Base-by-base conservation (phyloP, 2,329 filamentous ascomycete genomes). In the Lachnellula suecica region DNA sequence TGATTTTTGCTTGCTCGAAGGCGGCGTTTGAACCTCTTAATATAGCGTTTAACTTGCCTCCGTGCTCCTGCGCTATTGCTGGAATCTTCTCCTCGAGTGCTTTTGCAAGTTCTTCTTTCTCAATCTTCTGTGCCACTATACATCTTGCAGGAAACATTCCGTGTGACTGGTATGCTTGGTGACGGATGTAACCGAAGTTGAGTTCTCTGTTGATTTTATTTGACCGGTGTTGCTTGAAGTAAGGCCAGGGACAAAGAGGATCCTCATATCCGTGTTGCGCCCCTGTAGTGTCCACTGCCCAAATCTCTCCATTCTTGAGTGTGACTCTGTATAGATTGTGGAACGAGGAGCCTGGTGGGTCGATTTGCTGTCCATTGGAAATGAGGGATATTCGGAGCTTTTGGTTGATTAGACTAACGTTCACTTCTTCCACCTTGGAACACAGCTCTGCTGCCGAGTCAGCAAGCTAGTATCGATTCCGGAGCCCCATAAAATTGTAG, bases 21-120 rank as follows among this genome's bases (percentile, higher is more conserved):
- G 43, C 43, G 19, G 43, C 43, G 19, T 45, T 15, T 15, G 43
- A 45, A 47, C 45, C 31, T 47, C 17, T 47, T 17, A 41, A 38
- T 40, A 47, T 47, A 41, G 31, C 45, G 17, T 38, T 47, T 15
- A 47, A 47, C 45, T 47, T 47, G 5, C 31, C 45, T 38, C 45
- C 31, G 23, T 41, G 31, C 45, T 38, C 45, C 31, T 20, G 45
- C 6, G 27, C 45, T 24, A 47, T 7, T 11, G n/a, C 2, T 7
- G 44, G 44, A 8, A 47, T 47, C 44, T 47, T 47, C 44, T 47
- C 44, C n/a, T 47, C 27, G 19, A 44, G 41, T 44, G 41, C 41
- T 44, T 44, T 44, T 4, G 41, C n/a, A 15, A 44, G 41, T 10
- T 31, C 29, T 10, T 31, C 3, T 31, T 31, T 31, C 29, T 31